Conservation (phyloP, 2,329 filamentous ascomycete species). For the Fusarium ramigenum region DNA sequence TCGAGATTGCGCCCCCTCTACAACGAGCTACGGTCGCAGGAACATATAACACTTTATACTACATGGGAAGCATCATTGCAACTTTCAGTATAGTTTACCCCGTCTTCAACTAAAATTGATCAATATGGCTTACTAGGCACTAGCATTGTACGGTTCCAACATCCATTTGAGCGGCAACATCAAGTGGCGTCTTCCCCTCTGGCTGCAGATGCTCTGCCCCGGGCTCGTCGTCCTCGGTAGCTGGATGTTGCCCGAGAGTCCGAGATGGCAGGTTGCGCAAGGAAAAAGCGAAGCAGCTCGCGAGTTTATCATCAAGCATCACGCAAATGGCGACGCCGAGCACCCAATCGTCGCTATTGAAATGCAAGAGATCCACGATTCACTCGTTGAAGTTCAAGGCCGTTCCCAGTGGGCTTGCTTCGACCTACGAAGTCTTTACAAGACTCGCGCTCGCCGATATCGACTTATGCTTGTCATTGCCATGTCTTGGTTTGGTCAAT, state of each 20-base stretch:
- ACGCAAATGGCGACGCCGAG: neutral
- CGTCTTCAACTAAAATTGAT: fast-evolving
- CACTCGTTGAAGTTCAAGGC: neutral
- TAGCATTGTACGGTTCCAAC: neutral
- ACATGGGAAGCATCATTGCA: neutral
- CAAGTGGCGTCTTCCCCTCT: neutral
- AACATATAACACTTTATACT: neutral
- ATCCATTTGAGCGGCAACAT: neutral
- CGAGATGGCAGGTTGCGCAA: neutral
- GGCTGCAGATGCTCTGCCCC: neutral
- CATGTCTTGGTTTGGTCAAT: neutral
- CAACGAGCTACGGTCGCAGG: neutral
- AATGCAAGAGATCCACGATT: neutral
- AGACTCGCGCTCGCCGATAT: neutral
- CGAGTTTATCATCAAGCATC: neutral
- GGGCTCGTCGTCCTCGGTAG: neutral
- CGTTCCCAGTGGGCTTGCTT: neutral
- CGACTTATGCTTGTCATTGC: neutral
- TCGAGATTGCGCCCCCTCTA: neutral
- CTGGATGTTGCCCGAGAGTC: neutral
- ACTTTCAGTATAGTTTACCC: neutral
- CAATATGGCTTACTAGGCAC: fast-evolving
- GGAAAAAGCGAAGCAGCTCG: neutral
- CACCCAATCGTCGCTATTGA: neutral
- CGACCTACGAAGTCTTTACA: neutral